Evolutionary conservation across 805 yeast species (phyloP), one percentile per base, ranked within the genome.

Genomic region (Metschnikowia hibisci): DNA sequence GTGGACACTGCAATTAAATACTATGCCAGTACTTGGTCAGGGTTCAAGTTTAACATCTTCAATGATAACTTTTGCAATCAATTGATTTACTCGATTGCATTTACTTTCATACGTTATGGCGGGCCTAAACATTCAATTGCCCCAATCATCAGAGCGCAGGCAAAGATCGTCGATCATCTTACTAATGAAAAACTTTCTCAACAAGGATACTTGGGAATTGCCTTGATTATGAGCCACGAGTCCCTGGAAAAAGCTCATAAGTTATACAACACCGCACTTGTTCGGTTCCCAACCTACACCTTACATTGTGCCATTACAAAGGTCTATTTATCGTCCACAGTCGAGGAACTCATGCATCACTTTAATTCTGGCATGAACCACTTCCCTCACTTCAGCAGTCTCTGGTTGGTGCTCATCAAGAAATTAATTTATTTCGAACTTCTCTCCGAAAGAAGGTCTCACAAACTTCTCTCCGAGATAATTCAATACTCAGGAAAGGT

Each of bases 171-270:
- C 6, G 52, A 51, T 26, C 40, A 43, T 16, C 40, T 62, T 11
- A 48, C 58, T 2, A 48, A 53, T 38, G 41, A 51, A 10, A 44
- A 48, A 2, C 50, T 70, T 7, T 50, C 47, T 20, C 56, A 67
- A 12, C 48, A 55, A 31, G 71, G 68, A 2, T 58, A 62, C 43
- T 59, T 70, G 63, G 76, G 73, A 2, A 56, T 70, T 1, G 64
- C 61, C 1, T 39, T 68, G 15, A 61, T 69, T 0, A 52, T 69
- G 4, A 47, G 56, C 5, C 39, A 42, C 12, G 52, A 56, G 12
- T 60, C 66, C 5, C 40, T 33, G 7, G 54, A 44, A 14, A 63
- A 64, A 29, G 66, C 71, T 1, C 39, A 43, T 18, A 49, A 47
- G 29, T 51, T 70, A 8, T 51, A 66, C 34, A 41, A 55, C 4